Percentiles rank a stretch among this genome's conserved stretches.
These are phyloP conservation scores for Boletus calvinii DNA, from an alignment of 1,284 basidiomycete species.

Conservation along the genomic window DNA sequence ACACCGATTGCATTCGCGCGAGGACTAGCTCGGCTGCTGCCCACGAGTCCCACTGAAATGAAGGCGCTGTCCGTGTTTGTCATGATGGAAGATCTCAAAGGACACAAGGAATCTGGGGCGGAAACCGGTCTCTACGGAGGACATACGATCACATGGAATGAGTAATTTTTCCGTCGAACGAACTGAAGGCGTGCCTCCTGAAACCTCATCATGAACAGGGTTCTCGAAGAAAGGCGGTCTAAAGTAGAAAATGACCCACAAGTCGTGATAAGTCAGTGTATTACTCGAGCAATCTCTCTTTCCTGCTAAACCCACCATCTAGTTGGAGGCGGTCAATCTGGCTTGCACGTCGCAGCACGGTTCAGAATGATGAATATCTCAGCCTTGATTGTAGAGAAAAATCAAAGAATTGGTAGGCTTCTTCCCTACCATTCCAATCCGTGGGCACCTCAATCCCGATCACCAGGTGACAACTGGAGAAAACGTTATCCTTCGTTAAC, in stretches of 20 bases:
- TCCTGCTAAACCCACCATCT: neutral
- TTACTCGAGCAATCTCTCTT: neutral
- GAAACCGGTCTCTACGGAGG: slow-evolving; percentile 6
- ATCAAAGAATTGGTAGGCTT: slow-evolving; percentile 4
- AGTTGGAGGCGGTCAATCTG: slow-evolving; percentile 9
- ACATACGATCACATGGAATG: slow-evolving; percentile 6
- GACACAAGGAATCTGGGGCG: neutral
- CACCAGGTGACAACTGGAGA: slow-evolving; percentile 10
- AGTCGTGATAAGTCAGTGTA: slow-evolving; percentile 4
- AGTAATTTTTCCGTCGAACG: neutral
- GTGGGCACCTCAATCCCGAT: neutral
- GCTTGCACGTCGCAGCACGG: slow-evolving; percentile 7
- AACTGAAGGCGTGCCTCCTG: neutral
- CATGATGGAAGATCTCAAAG: slow-evolving; percentile 7
- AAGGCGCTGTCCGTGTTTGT: slow-evolving; percentile 6
- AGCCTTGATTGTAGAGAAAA: slow-evolving; percentile 7
- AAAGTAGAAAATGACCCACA: slow-evolving; percentile 9
- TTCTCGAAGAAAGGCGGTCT: slow-evolving; percentile 3
- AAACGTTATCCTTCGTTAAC: slow-evolving; percentile 13
- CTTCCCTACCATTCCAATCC: neutral
- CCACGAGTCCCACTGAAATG: neutral
- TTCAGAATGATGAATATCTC: slow-evolving; percentile 7
- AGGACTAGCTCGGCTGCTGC: neutral
- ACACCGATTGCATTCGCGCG: slow-evolving; percentile 4
- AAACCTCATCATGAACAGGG: neutral